phyloP scores from a whole-genome alignment of 768 basidiomycete genomes.

The Flagelloscypha sp. region DNA sequence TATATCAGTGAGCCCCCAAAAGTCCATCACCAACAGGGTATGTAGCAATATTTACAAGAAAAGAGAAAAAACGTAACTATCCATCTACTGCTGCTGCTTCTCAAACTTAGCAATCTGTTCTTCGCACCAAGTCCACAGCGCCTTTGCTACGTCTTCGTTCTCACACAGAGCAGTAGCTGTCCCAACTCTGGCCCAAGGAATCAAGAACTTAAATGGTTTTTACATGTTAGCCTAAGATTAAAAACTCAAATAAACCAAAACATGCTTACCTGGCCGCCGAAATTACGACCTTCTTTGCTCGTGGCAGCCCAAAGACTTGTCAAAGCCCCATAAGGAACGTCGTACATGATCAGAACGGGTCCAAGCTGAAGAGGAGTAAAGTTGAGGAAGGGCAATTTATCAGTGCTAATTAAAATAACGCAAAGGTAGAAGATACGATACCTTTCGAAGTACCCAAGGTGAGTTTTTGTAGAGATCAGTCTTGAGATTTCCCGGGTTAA shows the following conservation, averaged over 20 bases:
- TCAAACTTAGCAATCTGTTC: constrained; percentile 1
- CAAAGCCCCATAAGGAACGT: constrained; percentile 18
- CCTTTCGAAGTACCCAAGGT: constrained; percentile 1
- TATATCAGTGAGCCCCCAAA: too few relatives aligned
- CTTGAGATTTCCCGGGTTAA: constrained; percentile 26
- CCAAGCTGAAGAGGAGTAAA: too few relatives aligned
- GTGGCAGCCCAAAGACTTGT: constrained; percentile 23
- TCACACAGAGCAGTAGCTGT: not conserved
- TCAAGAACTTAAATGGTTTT: constrained; percentile 4
- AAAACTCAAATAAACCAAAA: constrained; percentile 8
- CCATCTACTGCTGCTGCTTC: not conserved
- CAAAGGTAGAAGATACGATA: not conserved
- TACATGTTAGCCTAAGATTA: constrained; percentile 8
- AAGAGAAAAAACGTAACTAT: too few relatives aligned
- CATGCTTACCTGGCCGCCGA: constrained; percentile 19
- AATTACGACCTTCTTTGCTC: constrained; percentile 9
- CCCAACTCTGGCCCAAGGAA: constrained; percentile 4
- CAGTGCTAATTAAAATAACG: not conserved
- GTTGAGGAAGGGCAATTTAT: constrained; percentile 1
- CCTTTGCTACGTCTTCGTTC: not conserved
- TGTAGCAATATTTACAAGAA: too few relatives aligned
- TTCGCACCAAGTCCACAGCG: constrained; percentile 4
- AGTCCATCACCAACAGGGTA: too few relatives aligned
- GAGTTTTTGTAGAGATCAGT: constrained; percentile 14
- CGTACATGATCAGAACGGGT: not conserved